Conservation (phyloP, 257 asterid species). For the Ligustrum vulgare region DNA sequence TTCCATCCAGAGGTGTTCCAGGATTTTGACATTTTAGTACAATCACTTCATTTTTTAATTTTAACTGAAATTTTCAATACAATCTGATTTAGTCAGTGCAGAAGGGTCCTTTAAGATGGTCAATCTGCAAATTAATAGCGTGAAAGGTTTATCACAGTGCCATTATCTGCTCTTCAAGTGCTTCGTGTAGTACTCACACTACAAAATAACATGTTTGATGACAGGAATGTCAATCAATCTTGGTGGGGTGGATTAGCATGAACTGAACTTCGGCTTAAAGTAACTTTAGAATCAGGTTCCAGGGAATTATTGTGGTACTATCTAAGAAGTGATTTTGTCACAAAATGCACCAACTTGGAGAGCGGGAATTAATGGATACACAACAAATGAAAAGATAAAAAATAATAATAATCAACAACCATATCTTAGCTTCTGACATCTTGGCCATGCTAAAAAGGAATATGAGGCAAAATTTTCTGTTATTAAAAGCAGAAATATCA, state of each 20-base stretch:
- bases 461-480: neutral
- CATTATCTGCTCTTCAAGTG: neutral
- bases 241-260: neutral
- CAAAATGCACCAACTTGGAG: neutral
- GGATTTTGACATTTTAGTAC: neutral
- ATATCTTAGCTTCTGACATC: neutral
- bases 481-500: neutral
- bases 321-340: neutral
- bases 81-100: neutral
- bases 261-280: neutral
- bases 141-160: neutral
- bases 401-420: neutral
- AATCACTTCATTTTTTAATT: neutral
- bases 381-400: neutral
- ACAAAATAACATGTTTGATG: neutral
- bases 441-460: neutral
- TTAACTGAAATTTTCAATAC: neutral
- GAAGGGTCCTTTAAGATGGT: neutral
- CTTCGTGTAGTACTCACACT: neutral
- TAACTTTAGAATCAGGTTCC: neutral
- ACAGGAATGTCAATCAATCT: neutral
- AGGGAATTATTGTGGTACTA: neutral
- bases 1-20: neutral
- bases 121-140: neutral
- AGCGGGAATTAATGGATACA: neutral